These are phyloP conservation scores for Pseudomassariella vexata DNA, from an alignment of 2,329 filamentous ascomycete genomes.

Conservation along the genomic window DNA sequence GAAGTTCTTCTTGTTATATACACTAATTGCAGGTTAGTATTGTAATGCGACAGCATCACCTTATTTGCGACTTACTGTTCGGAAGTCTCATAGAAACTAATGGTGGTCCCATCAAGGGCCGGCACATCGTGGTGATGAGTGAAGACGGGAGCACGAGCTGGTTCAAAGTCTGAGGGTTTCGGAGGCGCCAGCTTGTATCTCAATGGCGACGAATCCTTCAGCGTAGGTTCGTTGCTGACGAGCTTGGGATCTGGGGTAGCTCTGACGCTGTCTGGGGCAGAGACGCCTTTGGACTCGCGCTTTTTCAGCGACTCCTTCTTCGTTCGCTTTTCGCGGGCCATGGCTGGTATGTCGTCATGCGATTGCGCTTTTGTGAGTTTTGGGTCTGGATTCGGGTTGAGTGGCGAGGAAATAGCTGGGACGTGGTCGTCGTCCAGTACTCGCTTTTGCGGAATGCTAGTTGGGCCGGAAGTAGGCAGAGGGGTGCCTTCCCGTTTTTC, in stretches of 20 bases:
- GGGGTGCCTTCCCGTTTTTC: constrained; percentile 25
- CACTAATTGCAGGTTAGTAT: constrained; percentile 28
- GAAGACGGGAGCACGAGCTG: constrained; percentile 51
- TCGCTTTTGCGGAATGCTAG: constrained; percentile 58
- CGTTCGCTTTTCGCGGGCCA: constrained; percentile 44
- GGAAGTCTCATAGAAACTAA: constrained; percentile 57
- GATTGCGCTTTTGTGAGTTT: constrained; percentile 29
- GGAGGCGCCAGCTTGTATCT: constrained; percentile 61
- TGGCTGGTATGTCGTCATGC: constrained; percentile 28
- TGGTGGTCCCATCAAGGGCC: constrained; percentile 40
- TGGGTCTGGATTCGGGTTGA: constrained; percentile 59
- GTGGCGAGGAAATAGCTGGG: constrained; percentile 66
- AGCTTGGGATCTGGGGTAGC: constrained; percentile 52
- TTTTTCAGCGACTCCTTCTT: constrained; percentile 67
- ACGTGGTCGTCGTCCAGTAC: constrained; percentile 63
- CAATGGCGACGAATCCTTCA: constrained; percentile 44
- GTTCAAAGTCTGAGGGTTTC: constrained; percentile 56
- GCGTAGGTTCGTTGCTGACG: constrained; percentile 29
- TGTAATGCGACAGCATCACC: constrained; percentile 2
- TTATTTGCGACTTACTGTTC: constrained; percentile 49
- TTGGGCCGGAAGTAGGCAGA: constrained; percentile 19
- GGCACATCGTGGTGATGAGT: constrained; percentile 48
- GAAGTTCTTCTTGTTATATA: constrained; percentile 67
- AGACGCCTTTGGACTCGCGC: constrained; percentile 53
- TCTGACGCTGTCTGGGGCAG: constrained; percentile 39